Evolutionary conservation across 345 rosid species (phyloP).

Genomic region (Eucalyptus marginata): DNA sequence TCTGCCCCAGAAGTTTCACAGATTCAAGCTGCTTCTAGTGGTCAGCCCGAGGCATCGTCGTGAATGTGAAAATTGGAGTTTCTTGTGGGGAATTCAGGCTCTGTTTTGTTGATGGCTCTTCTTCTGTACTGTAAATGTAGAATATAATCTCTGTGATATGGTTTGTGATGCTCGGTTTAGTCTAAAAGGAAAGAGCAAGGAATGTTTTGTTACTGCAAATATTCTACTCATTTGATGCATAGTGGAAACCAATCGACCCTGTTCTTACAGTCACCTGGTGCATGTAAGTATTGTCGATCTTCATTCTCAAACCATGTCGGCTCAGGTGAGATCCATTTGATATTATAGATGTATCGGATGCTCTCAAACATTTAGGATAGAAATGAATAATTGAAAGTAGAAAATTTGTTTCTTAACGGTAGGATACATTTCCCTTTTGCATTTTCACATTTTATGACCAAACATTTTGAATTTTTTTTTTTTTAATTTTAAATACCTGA

Average conservation of each 20-base stretch:
- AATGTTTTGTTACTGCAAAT: not conserved
- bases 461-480: not conserved
- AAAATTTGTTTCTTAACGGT: not conserved
- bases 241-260: not conserved
- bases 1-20: constrained; percentile 21
- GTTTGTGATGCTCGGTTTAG: not conserved
- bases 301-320: not conserved
- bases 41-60: constrained; percentile 6
- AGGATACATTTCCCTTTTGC: not conserved
- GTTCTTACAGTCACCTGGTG: not conserved
- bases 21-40: constrained; percentile 26
- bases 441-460: not conserved
- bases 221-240: not conserved
- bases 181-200: not conserved
- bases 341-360: not conserved
- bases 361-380: not conserved
- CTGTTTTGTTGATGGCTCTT: not conserved
- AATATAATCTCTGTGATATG: not conserved
- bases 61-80: not conserved
- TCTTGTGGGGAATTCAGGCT: not conserved
- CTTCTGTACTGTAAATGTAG: not conserved
- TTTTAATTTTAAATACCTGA: not conserved
- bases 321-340: not conserved
- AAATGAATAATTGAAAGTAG: not conserved
- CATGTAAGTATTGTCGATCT: not conserved